These are phyloP conservation scores for Canariomyces notabilis DNA, from an alignment of 2,329 filamentous ascomycete genomes.

Conservation along the genomic window DNA sequence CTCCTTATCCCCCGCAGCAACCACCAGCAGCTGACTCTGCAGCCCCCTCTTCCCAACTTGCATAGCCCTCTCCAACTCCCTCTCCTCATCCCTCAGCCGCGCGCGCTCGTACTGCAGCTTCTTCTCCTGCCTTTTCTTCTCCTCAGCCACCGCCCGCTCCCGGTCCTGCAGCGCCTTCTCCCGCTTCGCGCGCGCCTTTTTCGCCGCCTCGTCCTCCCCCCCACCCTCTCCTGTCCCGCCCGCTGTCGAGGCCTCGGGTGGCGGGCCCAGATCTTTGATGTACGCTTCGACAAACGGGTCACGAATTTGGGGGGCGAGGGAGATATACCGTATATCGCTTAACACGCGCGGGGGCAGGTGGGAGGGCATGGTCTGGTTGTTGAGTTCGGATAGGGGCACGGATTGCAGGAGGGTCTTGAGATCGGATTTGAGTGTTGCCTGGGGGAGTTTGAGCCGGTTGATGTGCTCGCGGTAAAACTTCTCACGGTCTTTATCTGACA, in stretches of 20 bases:
- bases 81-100: conserved; percentile 59
- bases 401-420: conserved; percentile 60
- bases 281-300: conserved; percentile 63
- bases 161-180: conserved; percentile 64
- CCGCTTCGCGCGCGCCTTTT: conserved; percentile 48
- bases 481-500: conserved; percentile 73
- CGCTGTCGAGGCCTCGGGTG: conserved; percentile 50
- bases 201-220: conserved; percentile 48
- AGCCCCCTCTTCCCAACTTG: conserved; percentile 62
- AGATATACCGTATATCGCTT: conserved; percentile 65
- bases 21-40: conserved; percentile 58
- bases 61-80: conserved; percentile 64
- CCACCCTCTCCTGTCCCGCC: conserved; percentile 39
- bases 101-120: conserved; percentile 58
- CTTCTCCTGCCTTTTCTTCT: conserved; percentile 55
- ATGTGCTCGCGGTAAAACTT: conserved; percentile 75
- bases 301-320: conserved; percentile 54
- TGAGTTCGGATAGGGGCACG: conserved; percentile 53
- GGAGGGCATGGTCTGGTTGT: conserved; percentile 52
- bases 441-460: conserved; percentile 59
- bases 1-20: too few relatives aligned
- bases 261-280: conserved; percentile 57
- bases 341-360: conserved; percentile 59
- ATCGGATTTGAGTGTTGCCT: conserved; percentile 63
- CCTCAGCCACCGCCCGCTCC: conserved; percentile 56